Conservation (phyloP, 2,329 filamentous ascomycete species). For the Microsporum ferrugineum region DNA sequence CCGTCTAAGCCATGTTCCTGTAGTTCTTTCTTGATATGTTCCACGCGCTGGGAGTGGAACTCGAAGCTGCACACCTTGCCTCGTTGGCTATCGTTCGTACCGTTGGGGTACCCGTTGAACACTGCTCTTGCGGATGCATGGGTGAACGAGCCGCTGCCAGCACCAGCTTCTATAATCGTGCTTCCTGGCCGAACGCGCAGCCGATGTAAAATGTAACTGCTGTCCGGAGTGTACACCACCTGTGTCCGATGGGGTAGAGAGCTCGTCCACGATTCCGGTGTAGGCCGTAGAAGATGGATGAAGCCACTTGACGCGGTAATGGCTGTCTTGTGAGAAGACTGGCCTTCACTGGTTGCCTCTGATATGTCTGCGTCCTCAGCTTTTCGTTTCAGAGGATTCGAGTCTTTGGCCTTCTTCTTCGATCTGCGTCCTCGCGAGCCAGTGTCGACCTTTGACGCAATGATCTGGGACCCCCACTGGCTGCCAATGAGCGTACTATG, state of each 20-base stretch:
- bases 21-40: slow-evolving; percentile 34
- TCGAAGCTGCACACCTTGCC: slow-evolving; percentile 42
- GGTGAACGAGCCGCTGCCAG: slow-evolving; percentile 42
- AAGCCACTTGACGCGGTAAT: slow-evolving; percentile 37
- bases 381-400: slow-evolving; percentile 12
- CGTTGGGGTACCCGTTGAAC: slow-evolving; percentile 34
- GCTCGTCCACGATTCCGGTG: slow-evolving; percentile 41
- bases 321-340: slow-evolving; percentile 21
- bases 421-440: slow-evolving; percentile 68
- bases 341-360: slow-evolving; percentile 19
- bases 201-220: slow-evolving; percentile 42
- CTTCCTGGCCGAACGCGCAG: slow-evolving; percentile 37
- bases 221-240: slow-evolving; percentile 44
- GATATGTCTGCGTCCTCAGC: slow-evolving; percentile 29
- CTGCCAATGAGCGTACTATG: slow-evolving; percentile 65
- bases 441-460: slow-evolving; percentile 81
- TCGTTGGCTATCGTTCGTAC: slow-evolving; percentile 17
- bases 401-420: slow-evolving; percentile 30
- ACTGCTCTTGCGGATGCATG: slow-evolving; percentile 41
- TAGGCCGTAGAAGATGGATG: slow-evolving; percentile 39
- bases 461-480: slow-evolving; percentile 84
- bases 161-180: slow-evolving; percentile 41
- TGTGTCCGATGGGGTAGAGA: slow-evolving; percentile 43
- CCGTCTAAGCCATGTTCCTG: slow-evolving; percentile 33
- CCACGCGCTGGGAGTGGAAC: slow-evolving; percentile 37